Conservation (phyloP, 768 basidiomycete genomes). For the Mycena rosella region DNA sequence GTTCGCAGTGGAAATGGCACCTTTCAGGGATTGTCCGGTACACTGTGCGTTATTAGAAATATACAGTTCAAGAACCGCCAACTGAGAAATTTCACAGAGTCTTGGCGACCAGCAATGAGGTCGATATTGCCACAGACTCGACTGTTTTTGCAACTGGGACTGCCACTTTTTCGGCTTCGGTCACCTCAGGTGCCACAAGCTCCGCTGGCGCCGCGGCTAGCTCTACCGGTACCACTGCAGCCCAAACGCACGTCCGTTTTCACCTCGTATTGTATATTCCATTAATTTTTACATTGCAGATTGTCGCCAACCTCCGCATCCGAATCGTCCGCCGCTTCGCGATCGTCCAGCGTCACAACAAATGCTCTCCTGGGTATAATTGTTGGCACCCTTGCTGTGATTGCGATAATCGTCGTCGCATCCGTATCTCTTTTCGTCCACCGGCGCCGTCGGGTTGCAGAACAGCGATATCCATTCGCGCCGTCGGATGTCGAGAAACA, state of each 20-base stretch:
- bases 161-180: conserved; percentile 19
- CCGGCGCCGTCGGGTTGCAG: conserved; percentile 20
- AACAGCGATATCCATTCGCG: conserved; percentile 4
- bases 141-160: not conserved
- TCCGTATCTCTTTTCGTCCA: conserved; percentile 26
- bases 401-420: conserved; percentile 25
- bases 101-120: conserved; percentile 30
- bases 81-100: not conserved
- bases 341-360: not conserved
- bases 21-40: conserved; percentile 28
- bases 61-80: too few relatives aligned
- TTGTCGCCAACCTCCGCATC: not conserved
- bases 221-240: not conserved
- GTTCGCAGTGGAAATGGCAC: conserved; percentile 21
- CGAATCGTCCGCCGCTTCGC: not conserved
- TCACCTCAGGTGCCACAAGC: not conserved
- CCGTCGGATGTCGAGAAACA: conserved; percentile 28
- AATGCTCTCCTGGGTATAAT: conserved; percentile 26
- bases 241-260: too few relatives aligned
- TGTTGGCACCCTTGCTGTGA: conserved; percentile 27
- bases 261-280: too few relatives aligned
- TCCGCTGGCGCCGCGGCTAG: not conserved
- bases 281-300: not conserved
- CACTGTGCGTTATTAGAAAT: too few relatives aligned
- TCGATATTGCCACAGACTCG: not conserved